Evolutionary conservation across 352 stramenopile genomes (phyloP), one percentile per base, ranked within the genome.

Genomic region (Blastocystis sp.): DNA sequence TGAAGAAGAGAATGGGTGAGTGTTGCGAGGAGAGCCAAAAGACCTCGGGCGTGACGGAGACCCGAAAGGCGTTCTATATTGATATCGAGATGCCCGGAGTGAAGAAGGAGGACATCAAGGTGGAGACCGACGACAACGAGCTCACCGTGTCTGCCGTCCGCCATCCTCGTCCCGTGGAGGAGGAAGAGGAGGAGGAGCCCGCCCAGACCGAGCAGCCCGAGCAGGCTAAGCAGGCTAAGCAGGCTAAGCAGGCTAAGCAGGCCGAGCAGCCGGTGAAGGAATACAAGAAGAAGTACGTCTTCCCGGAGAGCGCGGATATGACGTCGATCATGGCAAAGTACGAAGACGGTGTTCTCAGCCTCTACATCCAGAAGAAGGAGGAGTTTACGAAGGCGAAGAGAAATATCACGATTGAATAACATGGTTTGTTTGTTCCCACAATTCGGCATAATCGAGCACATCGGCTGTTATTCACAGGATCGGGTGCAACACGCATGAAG

Each of bases 81-180:
- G 56, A 84, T n/a, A 45, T 78, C 3, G 79, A 88, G 10, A 43
- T 88, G 3, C 79, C 79, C 19, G 79, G 79, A 60, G 61, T 88
- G 11, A 88, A 88, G 64, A 88, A 88, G 52, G 79, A 88, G 64
- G 79, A 88, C 48, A 78, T 88, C 61, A 88, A 88, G 52, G 79
- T 88, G 38, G 74, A 76, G 43, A 59, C 67, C 17, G 62, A 88
- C 14, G 64, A 88, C 14, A 78, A 78, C 43, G 38, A 28, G 14
- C 23, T 88, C 4, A 82, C 67, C 34, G 59, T 88, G 2, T 38
- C 64, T 7, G 79, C 61, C n/a, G 79, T 71, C 19, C 62, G 79
- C 21, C 62, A 78, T 11, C 2, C 28, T 34, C 43, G 61, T 19
- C n/a, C 17, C 28, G 69, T 56, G 34, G 43, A 56, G 34, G 69